Conservation (phyloP, 371 early-diverging fungal species). For the Mortierella sp. region DNA sequence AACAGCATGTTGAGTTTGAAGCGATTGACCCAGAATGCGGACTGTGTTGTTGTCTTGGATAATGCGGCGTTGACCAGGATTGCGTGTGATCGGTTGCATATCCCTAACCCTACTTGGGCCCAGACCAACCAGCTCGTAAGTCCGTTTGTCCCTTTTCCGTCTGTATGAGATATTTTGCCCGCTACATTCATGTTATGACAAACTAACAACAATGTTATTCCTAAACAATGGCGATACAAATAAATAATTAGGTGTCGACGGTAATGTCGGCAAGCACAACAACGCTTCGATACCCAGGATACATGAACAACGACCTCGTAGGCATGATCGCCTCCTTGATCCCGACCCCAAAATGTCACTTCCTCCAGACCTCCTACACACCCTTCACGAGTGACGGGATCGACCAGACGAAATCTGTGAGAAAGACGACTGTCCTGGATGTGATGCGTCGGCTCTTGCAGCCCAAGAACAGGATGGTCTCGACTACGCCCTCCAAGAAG, state of each 20-base stretch:
- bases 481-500: conserved; percentile 88
- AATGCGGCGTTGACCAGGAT: conserved; percentile 96
- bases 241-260: conserved; percentile 83
- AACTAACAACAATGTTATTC: too few species aligned
- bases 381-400: conserved; percentile 98
- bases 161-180: neutral
- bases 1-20: conserved; percentile 98
- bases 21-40: conserved; percentile 92
- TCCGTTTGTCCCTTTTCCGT: neutral
- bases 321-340: conserved; percentile 96
- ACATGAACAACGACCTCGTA: conserved; percentile 99
- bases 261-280: conserved; percentile 99
- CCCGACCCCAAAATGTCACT: conserved; percentile 98
- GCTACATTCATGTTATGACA: neutral
- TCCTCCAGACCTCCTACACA: conserved; percentile 97
- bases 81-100: conserved; percentile 94
- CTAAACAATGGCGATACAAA: neutral
- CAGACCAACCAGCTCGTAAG: conserved; percentile 97
- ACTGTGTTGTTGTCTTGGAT: conserved; percentile 97
- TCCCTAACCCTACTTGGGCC: conserved; percentile 93
- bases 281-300: conserved; percentile 98
- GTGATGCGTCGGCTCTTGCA: conserved; percentile 97
- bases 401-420: conserved; percentile 90
- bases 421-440: conserved; percentile 98
- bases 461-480: conserved; percentile 97